Evolutionary conservation across 345 rosid genomes (phyloP), one percentile per base, ranked within the genome.

Genomic region (Crucihimalaya himalaica): DNA sequence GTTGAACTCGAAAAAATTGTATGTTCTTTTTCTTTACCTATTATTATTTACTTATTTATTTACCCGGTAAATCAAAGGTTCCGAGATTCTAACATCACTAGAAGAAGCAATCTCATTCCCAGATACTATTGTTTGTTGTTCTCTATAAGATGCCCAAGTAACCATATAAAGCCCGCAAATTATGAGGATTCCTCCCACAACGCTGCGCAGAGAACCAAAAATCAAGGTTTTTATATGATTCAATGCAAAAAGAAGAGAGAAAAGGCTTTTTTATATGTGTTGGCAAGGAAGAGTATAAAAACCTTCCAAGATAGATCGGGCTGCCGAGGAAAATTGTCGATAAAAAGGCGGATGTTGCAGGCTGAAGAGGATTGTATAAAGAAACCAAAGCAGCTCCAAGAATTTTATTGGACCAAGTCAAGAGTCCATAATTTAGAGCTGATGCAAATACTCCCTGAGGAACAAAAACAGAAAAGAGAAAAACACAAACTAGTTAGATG

Each of bases 391-490:
- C 80, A 54, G 99, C 93, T 35, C 97, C 99, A 74, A 94, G 63
- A 71, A 89, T 92, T 84, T 94, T 94, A 80, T 91, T 94, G 10
- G 92, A 94, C 97, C 97, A 91, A 19, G 96, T 91, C 74, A 94
- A 47, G 14, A 94, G 84, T 79, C 96, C 97, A 78, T 89, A 92
- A 78, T 86, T 91, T 51, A 94, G 66, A 31, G 98, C 96, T 78
- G 93, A 91, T 47, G 97, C 93, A 85, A 89, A 75, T 71, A 83
- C 72, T 63, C 97, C 97, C 97, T 91, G 72, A 61, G 25, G 42
- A 72, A 57, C 42, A 75, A 63, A 29, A 67, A 15, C 42, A 27
- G 9, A 25, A 16, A 34, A 20, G 2, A 48, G 13, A 19, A 40
- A 31, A 8, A n/a, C 5, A 14, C 59, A 43, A 43, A 43, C 18